These are phyloP conservation scores for Sinapis alba DNA, from an alignment of 441 rosid genomes.

Conservation along the genomic window DNA sequence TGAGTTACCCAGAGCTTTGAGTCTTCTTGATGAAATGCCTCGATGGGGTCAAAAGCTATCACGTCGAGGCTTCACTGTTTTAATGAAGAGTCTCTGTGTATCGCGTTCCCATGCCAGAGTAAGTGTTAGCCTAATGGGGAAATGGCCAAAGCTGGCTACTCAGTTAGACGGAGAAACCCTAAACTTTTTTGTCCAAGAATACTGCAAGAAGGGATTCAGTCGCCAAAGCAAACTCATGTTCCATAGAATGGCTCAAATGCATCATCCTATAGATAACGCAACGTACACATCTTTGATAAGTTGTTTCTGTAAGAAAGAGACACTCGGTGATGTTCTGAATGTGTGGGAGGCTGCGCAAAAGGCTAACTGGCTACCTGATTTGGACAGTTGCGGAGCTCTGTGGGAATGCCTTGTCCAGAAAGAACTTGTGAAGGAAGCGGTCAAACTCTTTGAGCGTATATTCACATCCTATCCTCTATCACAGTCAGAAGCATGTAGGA, in stretches of 20 bases:
- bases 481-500: constrained; percentile 40
- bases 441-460: constrained; percentile 63
- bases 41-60: constrained; percentile 75
- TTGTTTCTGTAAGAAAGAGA: constrained; percentile 59
- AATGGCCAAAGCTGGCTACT: constrained; percentile 58
- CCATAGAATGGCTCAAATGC: constrained; percentile 51
- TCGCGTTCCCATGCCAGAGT: constrained; percentile 49
- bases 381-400: constrained; percentile 46
- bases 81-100: constrained; percentile 51
- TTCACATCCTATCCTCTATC: constrained; percentile 40
- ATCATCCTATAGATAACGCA: constrained; percentile 41
- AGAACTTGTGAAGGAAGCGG: constrained; percentile 56
- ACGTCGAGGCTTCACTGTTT: constrained; percentile 43
- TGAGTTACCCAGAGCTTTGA: constrained; percentile 46
- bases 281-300: constrained; percentile 53
- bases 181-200: constrained; percentile 59
- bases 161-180: constrained; percentile 57
- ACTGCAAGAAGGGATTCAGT: constrained; percentile 60
- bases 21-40: constrained; percentile 61
- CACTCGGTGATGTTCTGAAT: constrained; percentile 40
- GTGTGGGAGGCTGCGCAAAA: constrained; percentile 52
- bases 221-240: constrained; percentile 52
- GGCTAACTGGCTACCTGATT: constrained; percentile 55
- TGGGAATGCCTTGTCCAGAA: constrained; percentile 51
- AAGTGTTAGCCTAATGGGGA: constrained; percentile 47